Percentiles rank a stretch among this genome's conserved stretches.
phyloP scores from a whole-genome alignment of 257 asterid genomes.

The Euphrasia confusa region DNA sequence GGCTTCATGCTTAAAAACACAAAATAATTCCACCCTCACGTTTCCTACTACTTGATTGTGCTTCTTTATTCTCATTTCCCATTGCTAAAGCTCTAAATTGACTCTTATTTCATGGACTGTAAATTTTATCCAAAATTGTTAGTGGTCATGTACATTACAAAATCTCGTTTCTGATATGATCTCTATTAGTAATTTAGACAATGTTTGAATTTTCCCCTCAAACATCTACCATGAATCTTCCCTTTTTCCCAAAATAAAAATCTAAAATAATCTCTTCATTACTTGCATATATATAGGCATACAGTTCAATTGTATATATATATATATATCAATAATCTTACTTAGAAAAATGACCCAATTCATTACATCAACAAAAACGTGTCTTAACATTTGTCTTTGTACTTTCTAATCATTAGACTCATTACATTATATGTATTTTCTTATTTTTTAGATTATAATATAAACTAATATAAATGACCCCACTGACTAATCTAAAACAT shows the following conservation, averaged over 20 bases:
- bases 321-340: background rate
- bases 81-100: conserved; percentile 6
- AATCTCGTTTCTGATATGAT: background rate
- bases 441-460: background rate
- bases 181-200: background rate
- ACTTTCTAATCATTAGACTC: background rate
- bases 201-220: background rate
- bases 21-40: too few relatives aligned
- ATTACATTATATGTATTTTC: background rate
- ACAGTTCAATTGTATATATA: background rate
- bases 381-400: background rate
- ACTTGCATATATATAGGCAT: background rate
- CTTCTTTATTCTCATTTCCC: conserved; percentile 6
- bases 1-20: too few relatives aligned
- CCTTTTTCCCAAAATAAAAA: background rate
- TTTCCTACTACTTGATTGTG: conserved; percentile 8
- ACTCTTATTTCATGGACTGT: conserved; percentile 10
- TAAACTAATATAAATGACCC: background rate
- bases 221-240: background rate
- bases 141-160: background rate
- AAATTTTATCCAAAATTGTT: background rate
- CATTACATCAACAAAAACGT: background rate
- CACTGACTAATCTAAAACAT: background rate
- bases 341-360: background rate
- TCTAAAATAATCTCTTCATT: background rate